Base-by-base conservation (phyloP, 352 stramenopile species). In the Pythium coloratum region DNA sequence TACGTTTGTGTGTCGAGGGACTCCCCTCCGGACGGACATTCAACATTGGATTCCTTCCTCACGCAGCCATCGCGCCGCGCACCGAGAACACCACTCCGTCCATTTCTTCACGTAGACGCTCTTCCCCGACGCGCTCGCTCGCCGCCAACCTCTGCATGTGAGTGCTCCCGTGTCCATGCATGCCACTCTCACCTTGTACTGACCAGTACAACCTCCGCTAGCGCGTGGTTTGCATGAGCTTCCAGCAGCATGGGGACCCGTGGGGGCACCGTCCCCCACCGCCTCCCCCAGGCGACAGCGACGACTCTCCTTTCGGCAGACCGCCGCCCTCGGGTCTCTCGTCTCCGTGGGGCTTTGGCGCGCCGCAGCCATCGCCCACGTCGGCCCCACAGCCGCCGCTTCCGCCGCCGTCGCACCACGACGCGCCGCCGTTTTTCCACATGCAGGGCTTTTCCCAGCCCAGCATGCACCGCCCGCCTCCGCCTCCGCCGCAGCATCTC, bases 321-420 rank as follows among this genome's bases (percentile, higher is more conserved):
- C 10, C 64, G 16, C 38, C 30, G 32, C 47, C 55, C 28, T 34
- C 24, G 28, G 53, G 53, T 8, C 28, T 58, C 13, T 69, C 63
- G 13, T 70, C 64, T 3, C 64, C 64, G 14, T 70, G 64, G 64
- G 64, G 55, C 55, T 70, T 70, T 36, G 57, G 56, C 33, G 55
- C 55, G 56, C 40, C 55, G 30, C 34, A 28, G 30, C 30, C 20
- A 7, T 64, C 64, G 56, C 64, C 64, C 13, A 33, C 55, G 20
- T 33, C 63, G 20, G 57, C 63, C 32, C 55, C 63, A 55, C 24
- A 32, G 24, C 64, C 64, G 28, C 55, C 47, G 33, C 49, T 61
- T 46, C 64, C 64, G 34, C 63, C 63, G 55, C 47, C 64, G n/a
- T 58, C 53, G 53, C 32, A 42, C 26, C 55, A 70, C 20, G 56